Percentiles rank a stretch among this genome's conserved stretches.
Evolutionary conservation across 2,329 filamentous ascomycete species (phyloP).

Genomic region (Boeremia lycopersici): DNA sequence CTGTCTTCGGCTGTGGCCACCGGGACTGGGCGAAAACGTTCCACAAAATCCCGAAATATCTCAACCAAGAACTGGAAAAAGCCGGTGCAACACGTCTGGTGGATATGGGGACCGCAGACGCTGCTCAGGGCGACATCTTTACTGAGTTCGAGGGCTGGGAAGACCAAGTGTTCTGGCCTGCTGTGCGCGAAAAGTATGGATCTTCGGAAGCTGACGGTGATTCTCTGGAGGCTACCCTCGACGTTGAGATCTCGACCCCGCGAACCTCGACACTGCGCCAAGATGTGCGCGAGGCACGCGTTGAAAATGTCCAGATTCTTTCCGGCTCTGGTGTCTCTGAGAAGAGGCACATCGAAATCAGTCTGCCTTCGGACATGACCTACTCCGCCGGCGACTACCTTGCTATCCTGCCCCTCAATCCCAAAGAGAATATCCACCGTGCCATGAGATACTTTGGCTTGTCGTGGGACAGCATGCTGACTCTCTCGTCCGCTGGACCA

Average conservation of each 20-base stretch:
- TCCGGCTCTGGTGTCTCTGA: slow-evolving; percentile 33
- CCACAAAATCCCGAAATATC: slow-evolving; percentile 48
- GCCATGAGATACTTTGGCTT: slow-evolving; percentile 70
- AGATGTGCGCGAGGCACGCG: slow-evolving; percentile 45
- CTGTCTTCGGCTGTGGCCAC: slow-evolving; percentile 52
- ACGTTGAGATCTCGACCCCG: slow-evolving; percentile 43
- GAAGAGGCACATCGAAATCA: slow-evolving; percentile 52
- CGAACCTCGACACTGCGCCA: slow-evolving; percentile 46
- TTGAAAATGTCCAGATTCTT: slow-evolving; percentile 41
- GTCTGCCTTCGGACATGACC: slow-evolving; percentile 55
- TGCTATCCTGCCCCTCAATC: slow-evolving; percentile 74
- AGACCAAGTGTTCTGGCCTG: slow-evolving; percentile 47
- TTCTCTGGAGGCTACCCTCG: slow-evolving; percentile 34
- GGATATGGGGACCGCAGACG: slow-evolving; percentile 44
- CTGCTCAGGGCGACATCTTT: slow-evolving; percentile 48
- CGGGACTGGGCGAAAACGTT: slow-evolving; percentile 52
- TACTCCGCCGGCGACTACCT: slow-evolving; percentile 80
- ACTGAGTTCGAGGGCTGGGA: slow-evolving; percentile 51
- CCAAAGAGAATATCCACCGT: slow-evolving; percentile 64
- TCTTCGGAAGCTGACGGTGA: slow-evolving; percentile 30
- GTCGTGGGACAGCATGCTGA: slow-evolving; percentile 71
- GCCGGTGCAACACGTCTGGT: slow-evolving; percentile 41
- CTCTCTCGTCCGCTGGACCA: slow-evolving; percentile 64
- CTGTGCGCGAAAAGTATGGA: slow-evolving; percentile 41
- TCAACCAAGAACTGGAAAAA: slow-evolving; percentile 41